Evolutionary conservation across 106 monocot species (phyloP), one percentile per base, ranked within the genome.

Genomic region (Dioscorea zingiberensis): DNA sequence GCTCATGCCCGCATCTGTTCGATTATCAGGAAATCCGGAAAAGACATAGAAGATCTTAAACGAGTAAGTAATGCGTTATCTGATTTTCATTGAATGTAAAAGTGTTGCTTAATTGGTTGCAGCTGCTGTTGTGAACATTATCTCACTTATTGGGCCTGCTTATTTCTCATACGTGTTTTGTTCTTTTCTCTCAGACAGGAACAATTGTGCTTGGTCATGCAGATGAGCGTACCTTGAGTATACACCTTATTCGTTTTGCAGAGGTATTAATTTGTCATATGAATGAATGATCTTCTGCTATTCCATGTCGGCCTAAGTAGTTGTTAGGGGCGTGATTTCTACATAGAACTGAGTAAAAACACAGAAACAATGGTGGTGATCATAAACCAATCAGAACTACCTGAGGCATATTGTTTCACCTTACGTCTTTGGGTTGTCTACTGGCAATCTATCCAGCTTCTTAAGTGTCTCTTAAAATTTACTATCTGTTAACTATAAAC

Each of bases 1-100:
- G 95, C 95, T 58, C 91, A 97, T 88, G 95, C 95, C 69, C 91
- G 95, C 21, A 97, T 97, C 53, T 88, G 91, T 63, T 97, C 95
- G 18, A 97, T 97, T 48, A 91, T 97, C 65, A 81, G 78, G 67
- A 97, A 86, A 72, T 97, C 91, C 65, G 88, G 83, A 61, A 91
- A 74, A 76, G 85, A 97, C 27, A 70, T 91, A 47, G 77, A 91
- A 49, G 85, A 91, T 26, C 72, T 97, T 44, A 85, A 85, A 45
- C 74, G 79, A 57, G 95, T 97, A 78, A 65, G 65, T n/a, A n/a
- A n/a, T n/a, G n/a, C n/a, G n/a, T 44, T 29, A 68, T 62, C 32
- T 18, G 25, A 60, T 44, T 53, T 38, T 6, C 4, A 38, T 38
- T 38, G 38, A 8, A 38, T 38, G 38, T 1, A 6, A 8, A 38